Evolutionary conservation across 768 basidiomycete species (phyloP).

Genomic region (Lyophyllum shimeji): DNA sequence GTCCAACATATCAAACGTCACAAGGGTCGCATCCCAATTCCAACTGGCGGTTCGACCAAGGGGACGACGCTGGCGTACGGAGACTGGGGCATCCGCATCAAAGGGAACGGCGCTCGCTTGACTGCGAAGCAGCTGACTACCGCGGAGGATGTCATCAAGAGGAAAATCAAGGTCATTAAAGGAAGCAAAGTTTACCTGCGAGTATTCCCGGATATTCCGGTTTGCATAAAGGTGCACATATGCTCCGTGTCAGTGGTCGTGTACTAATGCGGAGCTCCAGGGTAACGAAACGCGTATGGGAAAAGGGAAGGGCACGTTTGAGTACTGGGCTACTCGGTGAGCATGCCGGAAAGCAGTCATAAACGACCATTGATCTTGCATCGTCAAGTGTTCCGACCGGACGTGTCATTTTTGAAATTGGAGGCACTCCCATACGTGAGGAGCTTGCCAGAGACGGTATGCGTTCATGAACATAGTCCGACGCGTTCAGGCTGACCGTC

Average conservation of each 20-base stretch:
- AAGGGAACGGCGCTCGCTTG: constrained; percentile 76
- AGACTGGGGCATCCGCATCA: constrained; percentile 89
- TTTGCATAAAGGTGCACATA: constrained; percentile 84
- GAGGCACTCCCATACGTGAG: constrained; percentile 84
- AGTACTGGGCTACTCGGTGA: constrained; percentile 94
- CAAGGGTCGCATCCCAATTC: constrained; percentile 86
- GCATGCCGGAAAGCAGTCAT: constrained; percentile 19
- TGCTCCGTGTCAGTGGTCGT: background rate
- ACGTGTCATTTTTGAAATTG: constrained; percentile 92
- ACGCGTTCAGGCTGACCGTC: constrained; percentile 3
- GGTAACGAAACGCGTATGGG: constrained; percentile 99
- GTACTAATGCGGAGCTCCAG: constrained; percentile 35
- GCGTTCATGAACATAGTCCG: constrained; percentile 11
- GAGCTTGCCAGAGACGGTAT: constrained; percentile 91
- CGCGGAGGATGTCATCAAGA: constrained; percentile 84
- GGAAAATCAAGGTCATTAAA: constrained; percentile 88
- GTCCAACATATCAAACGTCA: constrained; percentile 87
- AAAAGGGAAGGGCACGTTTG: constrained; percentile 97
- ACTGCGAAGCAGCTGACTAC: constrained; percentile 89
- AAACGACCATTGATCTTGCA: background rate
- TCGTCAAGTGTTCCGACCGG: constrained; percentile 74
- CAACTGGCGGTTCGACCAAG: constrained; percentile 86
- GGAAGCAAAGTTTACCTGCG: constrained; percentile 84
- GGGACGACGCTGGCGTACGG: constrained; percentile 93
- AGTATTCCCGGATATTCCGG: constrained; percentile 95